Base-by-base conservation (phyloP, 306 rosid genomes). In the Ormosia semicastrata region DNA sequence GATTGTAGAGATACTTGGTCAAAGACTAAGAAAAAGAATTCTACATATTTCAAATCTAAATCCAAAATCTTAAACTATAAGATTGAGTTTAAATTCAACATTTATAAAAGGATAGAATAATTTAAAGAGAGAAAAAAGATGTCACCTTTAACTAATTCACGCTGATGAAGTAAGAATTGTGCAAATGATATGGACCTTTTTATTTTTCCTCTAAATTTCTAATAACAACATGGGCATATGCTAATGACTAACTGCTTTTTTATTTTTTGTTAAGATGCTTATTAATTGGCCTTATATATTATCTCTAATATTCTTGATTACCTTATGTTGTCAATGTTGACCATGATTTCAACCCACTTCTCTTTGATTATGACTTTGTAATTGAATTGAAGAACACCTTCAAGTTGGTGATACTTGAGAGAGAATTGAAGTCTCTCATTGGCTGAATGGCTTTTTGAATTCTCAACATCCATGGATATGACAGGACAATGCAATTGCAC, bases 401-500 rank as follows among this genome's bases (percentile, higher is more conserved):
- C 94, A 71, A 95, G 85, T 24, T 95, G 99, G 83, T 95, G 98
- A 68, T 86, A 87, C 29, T 85, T 85, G 8, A 95, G 87, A 79
- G 99, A 95, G 87, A 93, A 92, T 75, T 77, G 88, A 76, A 95
- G 84, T 66, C 80, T 89, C 43, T 95, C 92, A 62, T 88, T 92
- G 24, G 68, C 81, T 9, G 86, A 58, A 66, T 82, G 81, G 24
- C 18, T 58, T 71, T 90, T 84, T 0, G 91, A 86, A 8, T 77
- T 90, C 79, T 88, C 93, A 2, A 88, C 46, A 66, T 85, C 88
- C 98, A 92, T 95, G 72, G 89, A 86, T 40, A 86, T 84, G 34
- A 92, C 67, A 54, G 98, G 99, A 77, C 99, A 95, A 83, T 90
- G 92, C 58, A 93, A 14, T 50, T 95, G 99, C 77, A 95, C 90